A percentile compares a stretch with the other conserved stretches of the same genome.
Conservation (phyloP, 2,329 filamentous ascomycete species). For the Xylaria sp. region DNA sequence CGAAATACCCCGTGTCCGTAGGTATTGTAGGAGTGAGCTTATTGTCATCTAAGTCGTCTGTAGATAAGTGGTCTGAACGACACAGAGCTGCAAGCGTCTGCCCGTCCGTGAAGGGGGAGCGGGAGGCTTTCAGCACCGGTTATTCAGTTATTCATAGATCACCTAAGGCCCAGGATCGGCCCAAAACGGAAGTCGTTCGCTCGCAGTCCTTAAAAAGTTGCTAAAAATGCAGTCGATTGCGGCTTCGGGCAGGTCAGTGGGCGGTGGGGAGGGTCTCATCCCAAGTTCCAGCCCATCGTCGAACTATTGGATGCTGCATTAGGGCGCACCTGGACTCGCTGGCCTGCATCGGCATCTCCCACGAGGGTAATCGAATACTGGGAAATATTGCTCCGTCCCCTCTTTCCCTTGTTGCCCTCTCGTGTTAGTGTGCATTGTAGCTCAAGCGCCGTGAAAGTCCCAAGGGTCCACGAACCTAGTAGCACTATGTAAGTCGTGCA, state of each 20-base stretch:
- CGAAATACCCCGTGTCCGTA: not conserved
- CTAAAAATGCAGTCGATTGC: constrained; percentile 34
- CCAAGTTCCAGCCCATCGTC: constrained; percentile 38
- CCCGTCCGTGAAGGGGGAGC: not conserved
- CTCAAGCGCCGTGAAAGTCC: constrained; percentile 24
- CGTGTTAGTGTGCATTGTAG: constrained; percentile 24
- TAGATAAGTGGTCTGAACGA: not conserved
- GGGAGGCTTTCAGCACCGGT: constrained; percentile 9
- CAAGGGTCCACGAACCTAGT: constrained; percentile 31
- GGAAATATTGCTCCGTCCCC: constrained; percentile 32
- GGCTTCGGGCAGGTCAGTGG: constrained; percentile 34
- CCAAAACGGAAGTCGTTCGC: constrained; percentile 28
- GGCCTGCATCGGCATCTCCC: constrained; percentile 38
- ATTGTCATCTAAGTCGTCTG: constrained; percentile 14
- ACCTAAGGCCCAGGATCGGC: constrained; percentile 12
- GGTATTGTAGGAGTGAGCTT: not conserved
- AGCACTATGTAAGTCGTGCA: constrained; percentile 21
- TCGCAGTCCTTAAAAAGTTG: constrained; percentile 16
- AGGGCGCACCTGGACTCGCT: constrained; percentile 35
- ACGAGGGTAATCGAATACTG: constrained; percentile 29
- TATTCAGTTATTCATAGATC: constrained; percentile 29
- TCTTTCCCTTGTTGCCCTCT: constrained; percentile 27
- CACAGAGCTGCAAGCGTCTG: not conserved
- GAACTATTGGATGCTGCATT: constrained; percentile 43
- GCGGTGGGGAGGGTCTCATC: constrained; percentile 33